Conservation (phyloP, 73 alveolate species). For the Strombidium stylifer region DNA sequence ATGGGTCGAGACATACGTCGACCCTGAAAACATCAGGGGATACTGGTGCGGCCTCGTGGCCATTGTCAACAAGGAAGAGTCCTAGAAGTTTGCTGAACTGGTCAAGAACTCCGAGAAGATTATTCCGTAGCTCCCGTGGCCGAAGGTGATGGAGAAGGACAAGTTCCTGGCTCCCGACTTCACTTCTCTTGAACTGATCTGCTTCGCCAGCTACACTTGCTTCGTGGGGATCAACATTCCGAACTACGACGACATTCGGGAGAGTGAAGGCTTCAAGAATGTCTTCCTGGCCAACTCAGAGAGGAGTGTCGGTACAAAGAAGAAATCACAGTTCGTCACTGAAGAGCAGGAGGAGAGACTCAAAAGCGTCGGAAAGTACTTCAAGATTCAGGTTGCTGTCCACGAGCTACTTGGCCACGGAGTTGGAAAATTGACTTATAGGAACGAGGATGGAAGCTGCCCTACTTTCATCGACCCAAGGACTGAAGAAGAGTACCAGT, state of each 20-base stretch:
- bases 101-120: slow-evolving; percentile 52
- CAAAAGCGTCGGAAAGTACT: slow-evolving; percentile 64
- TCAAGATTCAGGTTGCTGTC: slow-evolving; percentile 80
- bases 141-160: slow-evolving; percentile 88
- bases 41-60: slow-evolving; percentile 92
- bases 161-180: slow-evolving; percentile 79
- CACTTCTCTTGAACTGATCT: slow-evolving; percentile 85
- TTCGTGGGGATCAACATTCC: slow-evolving; percentile 97
- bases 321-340: slow-evolving; percentile 67
- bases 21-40: slow-evolving; percentile 92
- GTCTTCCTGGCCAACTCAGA: slow-evolving; percentile 80
- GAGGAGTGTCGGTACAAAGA: slow-evolving; percentile 62
- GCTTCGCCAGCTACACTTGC: slow-evolving; percentile 85
- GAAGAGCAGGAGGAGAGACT: slow-evolving; percentile 63
- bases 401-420: slow-evolving; percentile 96
- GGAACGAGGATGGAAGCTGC: slow-evolving; percentile 65
- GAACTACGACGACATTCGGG: slow-evolving; percentile 89
- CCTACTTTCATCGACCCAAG: slow-evolving; percentile 79
- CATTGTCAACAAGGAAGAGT: slow-evolving; percentile 80
- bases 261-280: slow-evolving; percentile 89
- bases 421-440: slow-evolving; percentile 82
- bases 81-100: slow-evolving; percentile 65
- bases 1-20: slow-evolving; percentile 83
- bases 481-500: slow-evolving; percentile 75
- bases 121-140: slow-evolving; percentile 91